Conservation (phyloP, 176 grass and related monocot species). For the Chrysopogon serrulatus region DNA sequence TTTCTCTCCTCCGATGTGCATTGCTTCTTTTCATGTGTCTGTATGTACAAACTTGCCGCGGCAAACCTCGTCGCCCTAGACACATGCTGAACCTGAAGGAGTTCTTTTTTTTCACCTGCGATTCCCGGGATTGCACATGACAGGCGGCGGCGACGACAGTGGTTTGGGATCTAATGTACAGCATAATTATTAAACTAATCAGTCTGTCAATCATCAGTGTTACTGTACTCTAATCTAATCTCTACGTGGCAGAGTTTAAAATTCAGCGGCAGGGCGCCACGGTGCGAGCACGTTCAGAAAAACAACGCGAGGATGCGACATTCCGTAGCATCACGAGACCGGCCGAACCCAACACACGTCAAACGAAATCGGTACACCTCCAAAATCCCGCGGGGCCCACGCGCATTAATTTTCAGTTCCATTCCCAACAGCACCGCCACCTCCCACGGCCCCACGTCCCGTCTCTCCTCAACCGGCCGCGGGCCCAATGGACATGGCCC, state of each 20-base stretch:
- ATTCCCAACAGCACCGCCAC: not conserved
- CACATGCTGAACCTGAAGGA: not conserved
- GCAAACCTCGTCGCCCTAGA: not conserved
- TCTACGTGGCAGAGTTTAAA: not conserved
- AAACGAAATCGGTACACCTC: slow-evolving; percentile 26
- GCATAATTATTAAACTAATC: slow-evolving; percentile 15
- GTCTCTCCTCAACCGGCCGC: not conserved
- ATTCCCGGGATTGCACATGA: slow-evolving; percentile 15
- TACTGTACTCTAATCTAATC: not conserved
- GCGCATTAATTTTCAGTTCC: slow-evolving; percentile 6
- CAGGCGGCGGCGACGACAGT: slow-evolving; percentile 6
- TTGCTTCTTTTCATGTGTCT: not conserved
- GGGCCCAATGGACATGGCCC: not conserved
- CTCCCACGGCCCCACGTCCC: too few species aligned
- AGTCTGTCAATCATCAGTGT: not conserved
- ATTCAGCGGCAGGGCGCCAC: not conserved
- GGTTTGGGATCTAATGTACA: slow-evolving; percentile 22
- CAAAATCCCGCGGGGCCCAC: slow-evolving; percentile 12
- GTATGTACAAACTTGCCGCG: too few species aligned
- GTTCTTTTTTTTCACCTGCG: not conserved
- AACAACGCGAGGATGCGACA: not conserved
- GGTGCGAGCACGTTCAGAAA: not conserved
- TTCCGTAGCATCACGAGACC: slow-evolving; percentile 43
- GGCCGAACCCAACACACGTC: slow-evolving; percentile 20
- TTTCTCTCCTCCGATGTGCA: not conserved